phyloP scores from a whole-genome alignment of 202 grass and related monocot genomes.

The Digitaria exilis region DNA sequence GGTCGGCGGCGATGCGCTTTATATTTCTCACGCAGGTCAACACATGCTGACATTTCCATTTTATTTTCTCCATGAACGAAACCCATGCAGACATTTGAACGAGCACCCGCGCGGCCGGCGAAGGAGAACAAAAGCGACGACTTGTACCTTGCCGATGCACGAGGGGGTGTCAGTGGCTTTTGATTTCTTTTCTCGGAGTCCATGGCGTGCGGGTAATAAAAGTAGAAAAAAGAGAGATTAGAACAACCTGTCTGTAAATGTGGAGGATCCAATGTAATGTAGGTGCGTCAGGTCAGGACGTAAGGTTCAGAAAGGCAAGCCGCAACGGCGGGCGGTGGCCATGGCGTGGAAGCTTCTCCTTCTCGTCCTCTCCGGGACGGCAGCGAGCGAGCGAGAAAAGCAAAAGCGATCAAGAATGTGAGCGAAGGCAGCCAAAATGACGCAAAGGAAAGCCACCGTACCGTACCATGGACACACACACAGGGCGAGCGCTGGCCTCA shows the following conservation, averaged over 20 bases:
- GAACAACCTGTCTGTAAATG: not conserved
- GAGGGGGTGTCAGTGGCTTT: not conserved
- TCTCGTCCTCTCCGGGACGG: not conserved
- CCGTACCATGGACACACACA: not conserved
- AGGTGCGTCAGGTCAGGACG: not conserved
- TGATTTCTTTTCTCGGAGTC: not conserved
- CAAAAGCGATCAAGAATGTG: not conserved
- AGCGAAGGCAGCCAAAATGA: too few relatives aligned
- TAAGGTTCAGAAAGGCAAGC: not conserved
- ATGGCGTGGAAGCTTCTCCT: slow-evolving; percentile 54
- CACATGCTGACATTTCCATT: too few relatives aligned
- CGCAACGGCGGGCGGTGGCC: not conserved
- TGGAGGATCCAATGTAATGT: slow-evolving; percentile 21
- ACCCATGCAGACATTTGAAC: too few relatives aligned
- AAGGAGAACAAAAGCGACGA: too few relatives aligned
- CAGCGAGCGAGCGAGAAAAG: not conserved
- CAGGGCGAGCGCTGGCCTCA: not conserved
- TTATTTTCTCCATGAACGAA: too few relatives aligned
- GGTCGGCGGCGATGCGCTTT: too few relatives aligned
- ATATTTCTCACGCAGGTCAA: too few relatives aligned
- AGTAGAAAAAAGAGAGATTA: not conserved
- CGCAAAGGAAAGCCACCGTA: not conserved
- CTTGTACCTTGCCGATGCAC: not conserved
- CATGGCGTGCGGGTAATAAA: not conserved
- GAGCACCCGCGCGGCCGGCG: too few relatives aligned